These are phyloP conservation scores for Aspergillus leporis DNA, from an alignment of 495 filamentous ascomycete species.

Conservation along the genomic window DNA sequence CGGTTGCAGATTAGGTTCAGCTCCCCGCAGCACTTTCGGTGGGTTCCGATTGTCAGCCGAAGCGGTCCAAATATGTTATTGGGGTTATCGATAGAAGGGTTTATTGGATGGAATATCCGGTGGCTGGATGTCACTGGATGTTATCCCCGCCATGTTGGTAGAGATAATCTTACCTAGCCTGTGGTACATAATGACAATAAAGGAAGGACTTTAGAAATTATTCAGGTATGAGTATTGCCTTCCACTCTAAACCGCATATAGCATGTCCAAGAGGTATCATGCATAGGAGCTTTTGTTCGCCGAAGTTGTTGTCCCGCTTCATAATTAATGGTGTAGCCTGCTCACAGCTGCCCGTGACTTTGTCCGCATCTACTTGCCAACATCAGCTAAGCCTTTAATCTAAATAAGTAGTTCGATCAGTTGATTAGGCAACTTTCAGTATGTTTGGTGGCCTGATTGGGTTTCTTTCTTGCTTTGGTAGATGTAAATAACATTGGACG, in stretches of 20 bases:
- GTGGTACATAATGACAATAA: neutral
- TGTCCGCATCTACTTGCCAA: too few species aligned
- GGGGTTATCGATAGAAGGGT: neutral
- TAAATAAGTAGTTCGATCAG: too few species aligned
- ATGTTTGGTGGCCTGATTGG: too few species aligned
- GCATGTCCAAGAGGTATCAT: neutral
- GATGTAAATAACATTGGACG: too few species aligned
- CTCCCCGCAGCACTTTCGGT: neutral
- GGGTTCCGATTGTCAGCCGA: neutral
- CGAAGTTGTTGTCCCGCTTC: neutral
- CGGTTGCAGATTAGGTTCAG: neutral
- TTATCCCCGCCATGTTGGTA: neutral
- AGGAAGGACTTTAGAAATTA: neutral
- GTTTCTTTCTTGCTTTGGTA: too few species aligned
- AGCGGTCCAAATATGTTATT: too few species aligned
- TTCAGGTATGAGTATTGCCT: neutral
- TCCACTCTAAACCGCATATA: neutral
- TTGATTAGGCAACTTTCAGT: too few species aligned
- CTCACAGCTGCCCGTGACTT: neutral
- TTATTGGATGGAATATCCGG: neutral
- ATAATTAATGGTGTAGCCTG: neutral
- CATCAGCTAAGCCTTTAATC: too few species aligned
- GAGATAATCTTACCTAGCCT: neutral
- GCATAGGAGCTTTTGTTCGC: neutral
- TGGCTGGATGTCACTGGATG: neutral